Percentiles rank a stretch among this genome's conserved stretches.
phyloP scores from a whole-genome alignment of 2,329 filamentous ascomycete genomes.

The Diplodia corticola region DNA sequence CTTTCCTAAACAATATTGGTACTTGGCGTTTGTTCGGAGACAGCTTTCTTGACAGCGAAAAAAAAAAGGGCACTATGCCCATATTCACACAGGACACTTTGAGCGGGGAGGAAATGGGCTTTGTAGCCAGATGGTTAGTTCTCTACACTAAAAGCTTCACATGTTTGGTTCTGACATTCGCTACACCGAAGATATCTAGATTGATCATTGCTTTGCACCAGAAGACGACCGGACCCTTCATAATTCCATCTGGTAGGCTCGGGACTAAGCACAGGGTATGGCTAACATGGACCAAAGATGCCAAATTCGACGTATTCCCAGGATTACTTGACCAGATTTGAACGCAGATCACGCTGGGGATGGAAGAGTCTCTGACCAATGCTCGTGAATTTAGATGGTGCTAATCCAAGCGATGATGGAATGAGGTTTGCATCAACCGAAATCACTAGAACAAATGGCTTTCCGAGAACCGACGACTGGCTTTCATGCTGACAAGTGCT shows the following conservation, averaged over 20 bases:
- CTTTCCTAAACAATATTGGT: constrained; percentile 11
- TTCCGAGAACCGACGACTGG: neutral
- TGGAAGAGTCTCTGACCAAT: neutral
- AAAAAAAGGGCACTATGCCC: constrained; percentile 14
- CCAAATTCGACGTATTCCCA: neutral
- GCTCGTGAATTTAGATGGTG: neutral
- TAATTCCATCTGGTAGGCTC: neutral
- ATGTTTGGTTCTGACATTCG: neutral
- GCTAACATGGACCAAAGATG: neutral
- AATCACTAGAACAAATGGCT: neutral
- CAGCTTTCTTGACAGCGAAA: neutral
- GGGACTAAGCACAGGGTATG: neutral
- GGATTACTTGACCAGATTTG: neutral
- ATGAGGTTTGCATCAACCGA: neutral
- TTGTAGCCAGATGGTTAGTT: constrained; percentile 26
- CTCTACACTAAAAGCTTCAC: neutral
- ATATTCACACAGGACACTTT: neutral
- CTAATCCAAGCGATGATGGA: too few relatives aligned
- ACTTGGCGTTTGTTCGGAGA: neutral
- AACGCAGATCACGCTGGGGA: neutral
- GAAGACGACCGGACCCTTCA: neutral
- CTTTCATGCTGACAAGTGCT: neutral
- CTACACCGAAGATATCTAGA: constrained; percentile 20
- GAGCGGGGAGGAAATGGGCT: constrained; percentile 26
- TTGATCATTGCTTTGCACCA: constrained; percentile 11